Conservation (phyloP, 2,329 filamentous ascomycete genomes). For the Myrmaecium sp. region DNA sequence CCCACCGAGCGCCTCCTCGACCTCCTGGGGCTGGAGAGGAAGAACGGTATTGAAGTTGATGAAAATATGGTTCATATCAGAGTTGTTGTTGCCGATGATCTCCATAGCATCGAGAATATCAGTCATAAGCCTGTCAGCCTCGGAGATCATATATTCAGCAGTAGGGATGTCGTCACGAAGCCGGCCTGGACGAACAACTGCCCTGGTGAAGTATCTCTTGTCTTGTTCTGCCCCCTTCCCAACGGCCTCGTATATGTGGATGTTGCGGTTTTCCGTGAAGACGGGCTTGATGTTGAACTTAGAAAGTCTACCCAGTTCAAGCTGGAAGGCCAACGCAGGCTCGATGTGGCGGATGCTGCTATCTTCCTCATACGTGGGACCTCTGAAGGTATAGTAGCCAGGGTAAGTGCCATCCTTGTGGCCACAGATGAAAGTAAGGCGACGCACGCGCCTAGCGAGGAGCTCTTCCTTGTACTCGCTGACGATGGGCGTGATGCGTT, state of each 20-base stretch:
- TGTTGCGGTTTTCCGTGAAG: conserved; percentile 97
- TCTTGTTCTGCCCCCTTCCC: conserved; percentile 91
- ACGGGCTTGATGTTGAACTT: conserved; percentile 98
- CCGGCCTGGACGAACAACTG: conserved; percentile 83
- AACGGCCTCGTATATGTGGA: conserved; percentile 93
- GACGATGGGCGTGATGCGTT: conserved; percentile 59
- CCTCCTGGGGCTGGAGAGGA: conserved; percentile 73
- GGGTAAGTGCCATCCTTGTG: conserved; percentile 89
- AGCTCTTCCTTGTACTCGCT: conserved; percentile 73
- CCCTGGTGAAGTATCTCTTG: conserved; percentile 96
- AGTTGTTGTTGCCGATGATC: conserved; percentile 98
- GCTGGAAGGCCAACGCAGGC: conserved; percentile 93
- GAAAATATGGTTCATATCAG: conserved; percentile 98
- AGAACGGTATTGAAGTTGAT: conserved; percentile 98
- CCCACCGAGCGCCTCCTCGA: conserved; percentile 81
- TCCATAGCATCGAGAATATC: conserved; percentile 95
- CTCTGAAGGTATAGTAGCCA: conserved; percentile 96
- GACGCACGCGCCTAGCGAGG: conserved; percentile 62
- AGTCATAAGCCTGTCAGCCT: conserved; percentile 90
- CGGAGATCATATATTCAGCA: conserved; percentile 94
- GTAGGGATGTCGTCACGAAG: conserved; percentile 95
- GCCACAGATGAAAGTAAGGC: conserved; percentile 90
- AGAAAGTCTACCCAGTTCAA: conserved; percentile 80
- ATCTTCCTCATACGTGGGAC: conserved; percentile 76
- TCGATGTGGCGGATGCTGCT: conserved; percentile 94